Percentiles rank a stretch among this genome's conserved stretches.
phyloP scores from a whole-genome alignment of 83 land plant genomes.

The Diphasiastrum complanatum region DNA sequence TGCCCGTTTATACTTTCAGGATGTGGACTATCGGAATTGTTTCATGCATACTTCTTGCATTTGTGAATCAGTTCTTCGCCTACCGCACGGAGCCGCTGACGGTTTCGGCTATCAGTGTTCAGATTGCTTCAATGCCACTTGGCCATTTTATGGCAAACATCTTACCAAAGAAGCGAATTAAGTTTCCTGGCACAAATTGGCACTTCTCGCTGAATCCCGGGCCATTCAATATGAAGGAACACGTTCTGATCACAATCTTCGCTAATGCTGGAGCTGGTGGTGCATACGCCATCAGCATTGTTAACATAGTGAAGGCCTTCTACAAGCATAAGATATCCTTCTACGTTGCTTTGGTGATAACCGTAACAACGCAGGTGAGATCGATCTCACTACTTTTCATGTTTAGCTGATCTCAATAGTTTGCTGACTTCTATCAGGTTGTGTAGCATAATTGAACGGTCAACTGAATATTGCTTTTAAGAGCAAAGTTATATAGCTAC shows the following conservation, averaged over 20 bases:
- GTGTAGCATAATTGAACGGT: no score
- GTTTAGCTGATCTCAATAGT: background rate
- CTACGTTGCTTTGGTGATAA: slow-evolving; percentile 4
- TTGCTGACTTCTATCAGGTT: no score
- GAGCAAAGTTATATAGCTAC: background rate
- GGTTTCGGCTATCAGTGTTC: slow-evolving; percentile 11
- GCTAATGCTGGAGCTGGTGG: slow-evolving; percentile 26
- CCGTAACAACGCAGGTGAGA: slow-evolving; percentile 22
- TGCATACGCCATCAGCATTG: slow-evolving; percentile 5
- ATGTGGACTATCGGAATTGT: slow-evolving; percentile 9
- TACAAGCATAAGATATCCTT: slow-evolving; percentile 10
- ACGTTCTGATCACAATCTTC: slow-evolving; percentile 23
- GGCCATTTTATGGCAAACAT: slow-evolving; percentile 17
- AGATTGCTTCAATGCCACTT: slow-evolving; percentile 8
- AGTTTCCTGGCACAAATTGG: slow-evolving; percentile 6
- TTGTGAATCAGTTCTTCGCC: slow-evolving; percentile 11
- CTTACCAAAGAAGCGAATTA: slow-evolving; percentile 1
- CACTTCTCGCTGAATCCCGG: slow-evolving; percentile 17
- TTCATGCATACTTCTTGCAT: slow-evolving; percentile 13
- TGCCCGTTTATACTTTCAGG: slow-evolving; percentile 17
- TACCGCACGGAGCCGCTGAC: slow-evolving; percentile 20
- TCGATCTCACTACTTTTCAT: background rate
- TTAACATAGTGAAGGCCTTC: slow-evolving; percentile 8
- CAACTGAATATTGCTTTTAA: background rate
- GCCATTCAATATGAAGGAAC: slow-evolving; percentile 26